These are phyloP conservation scores for Irpex rosettiformis DNA, from an alignment of 1,284 basidiomycete species.

Conservation along the genomic window DNA sequence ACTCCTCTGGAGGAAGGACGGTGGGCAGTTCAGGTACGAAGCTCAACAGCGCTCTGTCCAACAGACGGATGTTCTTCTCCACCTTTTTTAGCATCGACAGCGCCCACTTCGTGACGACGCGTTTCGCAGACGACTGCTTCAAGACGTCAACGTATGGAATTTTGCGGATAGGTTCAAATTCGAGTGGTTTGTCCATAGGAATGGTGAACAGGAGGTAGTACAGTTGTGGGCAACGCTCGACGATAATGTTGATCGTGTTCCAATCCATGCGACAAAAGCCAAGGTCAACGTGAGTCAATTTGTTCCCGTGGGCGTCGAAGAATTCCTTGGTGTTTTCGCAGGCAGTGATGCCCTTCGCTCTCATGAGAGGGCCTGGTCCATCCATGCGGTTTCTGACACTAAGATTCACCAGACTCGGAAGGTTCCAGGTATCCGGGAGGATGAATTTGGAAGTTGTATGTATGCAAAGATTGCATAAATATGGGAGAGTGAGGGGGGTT, in stretches of 20 bases:
- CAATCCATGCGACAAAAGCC: not conserved
- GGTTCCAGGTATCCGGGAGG: not conserved
- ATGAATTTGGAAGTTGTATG: not conserved
- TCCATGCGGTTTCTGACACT: not conserved
- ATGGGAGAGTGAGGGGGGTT: not conserved
- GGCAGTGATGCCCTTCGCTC: not conserved
- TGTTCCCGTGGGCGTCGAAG: not conserved
- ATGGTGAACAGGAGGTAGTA: not conserved
- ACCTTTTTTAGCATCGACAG: not conserved
- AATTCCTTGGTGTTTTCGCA: not conserved
- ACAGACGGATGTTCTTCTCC: not conserved
- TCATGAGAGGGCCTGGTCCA: not conserved
- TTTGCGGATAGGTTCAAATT: not conserved
- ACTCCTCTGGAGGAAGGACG: not conserved
- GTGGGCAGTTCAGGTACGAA: not conserved
- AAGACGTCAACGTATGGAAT: not conserved
- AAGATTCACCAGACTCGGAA: not conserved
- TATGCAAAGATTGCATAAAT: not conserved
- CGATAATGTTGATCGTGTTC: not conserved
- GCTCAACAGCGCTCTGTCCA: not conserved
- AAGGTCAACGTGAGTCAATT: not conserved
- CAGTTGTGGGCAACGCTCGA: not conserved
- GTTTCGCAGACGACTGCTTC: not conserved
- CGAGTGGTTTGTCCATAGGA: not conserved
- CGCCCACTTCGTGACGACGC: not conserved